Evolutionary conservation across 768 basidiomycete species (phyloP).

Genomic region (Xanthoconium stramineum): DNA sequence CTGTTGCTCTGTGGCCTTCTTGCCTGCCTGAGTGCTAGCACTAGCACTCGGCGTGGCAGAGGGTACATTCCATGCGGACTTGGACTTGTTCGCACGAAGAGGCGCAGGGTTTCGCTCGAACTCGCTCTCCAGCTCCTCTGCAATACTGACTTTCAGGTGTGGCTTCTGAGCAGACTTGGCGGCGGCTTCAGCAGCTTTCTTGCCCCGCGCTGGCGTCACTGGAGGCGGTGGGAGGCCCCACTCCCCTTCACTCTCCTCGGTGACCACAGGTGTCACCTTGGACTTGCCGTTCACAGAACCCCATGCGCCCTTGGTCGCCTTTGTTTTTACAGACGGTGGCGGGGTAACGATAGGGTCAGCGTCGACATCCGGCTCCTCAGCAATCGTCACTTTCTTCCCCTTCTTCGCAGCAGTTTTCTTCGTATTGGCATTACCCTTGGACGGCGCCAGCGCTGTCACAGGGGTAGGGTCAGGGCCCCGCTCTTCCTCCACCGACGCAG

Average conservation of each 20-base stretch:
- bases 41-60: neutral
- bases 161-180: constrained; percentile 10
- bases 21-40: constrained; percentile 7
- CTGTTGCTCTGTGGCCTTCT: constrained; percentile 14
- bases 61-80: constrained; percentile 13
- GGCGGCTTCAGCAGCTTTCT: constrained; percentile 7
- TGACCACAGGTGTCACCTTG: constrained; percentile 11
- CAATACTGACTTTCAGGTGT: constrained; percentile 15
- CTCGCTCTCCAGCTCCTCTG: constrained; percentile 23
- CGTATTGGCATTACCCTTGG: constrained; percentile 3
- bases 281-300: constrained; percentile 20
- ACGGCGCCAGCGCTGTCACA: neutral
- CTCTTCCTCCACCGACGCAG: constrained; percentile 8
- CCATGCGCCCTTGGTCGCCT: constrained; percentile 18
- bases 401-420: constrained; percentile 22
- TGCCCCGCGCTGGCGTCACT: constrained; percentile 10
- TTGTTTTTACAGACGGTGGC: constrained; percentile 10
- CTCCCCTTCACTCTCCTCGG: constrained; percentile 13
- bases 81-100: constrained; percentile 15
- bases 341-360: constrained; percentile 19
- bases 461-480: neutral
- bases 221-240: constrained; percentile 6
- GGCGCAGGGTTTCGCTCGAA: neutral
- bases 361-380: constrained; percentile 26
- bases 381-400: constrained; percentile 25